These are phyloP conservation scores for Lentinula aciculospora DNA, from an alignment of 768 basidiomycete genomes.

Conservation along the genomic window DNA sequence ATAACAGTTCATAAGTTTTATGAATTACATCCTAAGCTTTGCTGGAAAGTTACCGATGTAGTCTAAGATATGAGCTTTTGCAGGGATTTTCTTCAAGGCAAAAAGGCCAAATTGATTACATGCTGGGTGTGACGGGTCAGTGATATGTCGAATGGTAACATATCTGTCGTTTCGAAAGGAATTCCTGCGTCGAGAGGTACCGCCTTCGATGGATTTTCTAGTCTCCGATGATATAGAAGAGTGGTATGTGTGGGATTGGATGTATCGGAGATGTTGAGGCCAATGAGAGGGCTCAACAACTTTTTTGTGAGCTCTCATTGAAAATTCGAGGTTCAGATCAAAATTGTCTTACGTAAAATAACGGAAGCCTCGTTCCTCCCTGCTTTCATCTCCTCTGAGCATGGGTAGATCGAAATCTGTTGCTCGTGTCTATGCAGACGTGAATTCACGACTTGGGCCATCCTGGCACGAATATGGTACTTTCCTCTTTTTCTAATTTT, in stretches of 20 bases:
- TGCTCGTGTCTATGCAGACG: slow-evolving; percentile 82
- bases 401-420: slow-evolving; percentile 53
- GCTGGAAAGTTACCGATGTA: slow-evolving; percentile 40
- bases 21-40: neutral
- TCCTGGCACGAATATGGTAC: slow-evolving; percentile 96
- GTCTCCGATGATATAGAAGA: slow-evolving; percentile 44
- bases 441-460: slow-evolving; percentile 81
- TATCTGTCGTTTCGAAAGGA: slow-evolving; percentile 17
- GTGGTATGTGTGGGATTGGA: slow-evolving; percentile 48
- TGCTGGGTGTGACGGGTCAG: slow-evolving; percentile 63
- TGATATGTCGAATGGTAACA: slow-evolving; percentile 55
- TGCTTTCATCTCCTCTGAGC: slow-evolving; percentile 7
- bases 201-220: slow-evolving; percentile 27
- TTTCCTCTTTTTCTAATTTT: slow-evolving; percentile 19
- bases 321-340: neutral
- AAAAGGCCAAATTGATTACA: slow-evolving; percentile 78
- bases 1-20: neutral
- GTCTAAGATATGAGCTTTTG: slow-evolving; percentile 65
- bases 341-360: neutral
- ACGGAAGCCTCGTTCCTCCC: slow-evolving; percentile 1
- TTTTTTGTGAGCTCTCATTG: slow-evolving; percentile 11
- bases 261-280: slow-evolving; percentile 53
- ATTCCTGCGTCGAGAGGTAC: slow-evolving; percentile 7
- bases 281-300: slow-evolving; percentile 31
- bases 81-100: slow-evolving; percentile 63